Evolutionary conservation across 2,329 filamentous ascomycete species (phyloP).

Genomic region (Pseudocercospora crystallina): DNA sequence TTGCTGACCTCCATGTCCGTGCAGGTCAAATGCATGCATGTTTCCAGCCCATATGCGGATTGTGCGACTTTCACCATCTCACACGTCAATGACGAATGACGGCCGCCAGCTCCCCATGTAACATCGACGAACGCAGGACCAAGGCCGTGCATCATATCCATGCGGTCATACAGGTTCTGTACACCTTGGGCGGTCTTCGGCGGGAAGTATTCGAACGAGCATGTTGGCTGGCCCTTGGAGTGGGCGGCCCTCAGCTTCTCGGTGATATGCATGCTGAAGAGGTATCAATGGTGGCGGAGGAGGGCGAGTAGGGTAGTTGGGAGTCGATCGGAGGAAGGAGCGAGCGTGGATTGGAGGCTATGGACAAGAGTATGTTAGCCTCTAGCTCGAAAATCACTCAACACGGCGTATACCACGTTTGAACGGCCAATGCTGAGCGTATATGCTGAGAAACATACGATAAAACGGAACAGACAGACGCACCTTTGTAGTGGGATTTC

Average conservation of each 20-base stretch:
- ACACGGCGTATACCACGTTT: no score
- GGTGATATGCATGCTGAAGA: conserved; percentile 78
- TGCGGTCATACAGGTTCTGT: conserved; percentile 98
- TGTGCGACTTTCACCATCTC: conserved; percentile 98
- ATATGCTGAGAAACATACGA: no score
- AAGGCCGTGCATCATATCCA: conserved; percentile 97
- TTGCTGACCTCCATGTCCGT: conserved; percentile 95
- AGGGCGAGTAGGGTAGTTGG: no score
- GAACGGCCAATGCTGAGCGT: no score
- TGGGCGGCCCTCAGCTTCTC: conserved; percentile 84
- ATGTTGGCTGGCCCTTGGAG: conserved; percentile 76
- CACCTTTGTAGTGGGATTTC: no score
- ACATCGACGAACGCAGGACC: conserved; percentile 97
- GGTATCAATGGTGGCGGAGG: no score
- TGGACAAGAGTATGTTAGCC: not conserved
- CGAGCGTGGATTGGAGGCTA: no score
- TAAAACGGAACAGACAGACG: no score
- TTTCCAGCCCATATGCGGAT: conserved; percentile 92
- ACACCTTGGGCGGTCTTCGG: conserved; percentile 97
- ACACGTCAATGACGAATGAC: conserved; percentile 85
- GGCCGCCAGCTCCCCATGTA: conserved; percentile 95
- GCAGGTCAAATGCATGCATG: conserved; percentile 98
- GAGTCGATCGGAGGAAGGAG: no score
- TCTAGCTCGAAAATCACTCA: no score
- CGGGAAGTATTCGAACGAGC: conserved; percentile 99